These are phyloP conservation scores for Alternaria brassicae DNA, from an alignment of 2,329 filamentous ascomycete genomes.

Conservation along the genomic window DNA sequence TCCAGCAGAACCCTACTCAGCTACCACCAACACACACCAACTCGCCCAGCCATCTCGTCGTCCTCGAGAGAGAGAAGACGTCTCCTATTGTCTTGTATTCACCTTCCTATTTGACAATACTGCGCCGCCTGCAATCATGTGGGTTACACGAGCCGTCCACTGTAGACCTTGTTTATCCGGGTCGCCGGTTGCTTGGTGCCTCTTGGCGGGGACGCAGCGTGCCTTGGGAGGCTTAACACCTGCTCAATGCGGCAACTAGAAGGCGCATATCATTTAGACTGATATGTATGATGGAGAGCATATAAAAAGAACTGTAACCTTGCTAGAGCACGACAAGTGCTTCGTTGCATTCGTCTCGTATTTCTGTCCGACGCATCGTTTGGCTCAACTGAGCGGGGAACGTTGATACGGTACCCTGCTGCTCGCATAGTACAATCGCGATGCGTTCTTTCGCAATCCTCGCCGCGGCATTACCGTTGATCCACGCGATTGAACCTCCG, in stretches of 20 bases:
- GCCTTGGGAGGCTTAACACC: conserved; percentile 40
- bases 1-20: not conserved
- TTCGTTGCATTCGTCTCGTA: conserved; percentile 24
- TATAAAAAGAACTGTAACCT: conserved; percentile 25
- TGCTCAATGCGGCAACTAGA: conserved; percentile 45
- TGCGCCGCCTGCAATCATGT: conserved; percentile 22
- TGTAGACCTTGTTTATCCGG: conserved; percentile 39
- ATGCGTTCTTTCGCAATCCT: conserved; percentile 44
- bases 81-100: not conserved
- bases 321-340: conserved; percentile 9
- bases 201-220: conserved; percentile 40
- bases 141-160: conserved; percentile 20
- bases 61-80: not conserved
- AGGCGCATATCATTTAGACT: conserved; percentile 31
- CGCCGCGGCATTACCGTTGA: conserved; percentile 36
- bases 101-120: conserved; percentile 37
- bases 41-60: not conserved
- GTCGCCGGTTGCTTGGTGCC: conserved; percentile 37
- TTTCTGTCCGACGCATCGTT: conserved; percentile 24
- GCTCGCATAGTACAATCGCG: too few relatives aligned
- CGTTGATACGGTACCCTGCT: not conserved
- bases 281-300: conserved; percentile 28
- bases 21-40: not conserved
- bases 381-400: conserved; percentile 11
- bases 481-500: conserved; percentile 56